Conservation (phyloP, 345 rosid genomes). For the Eucalyptus tenuipes region DNA sequence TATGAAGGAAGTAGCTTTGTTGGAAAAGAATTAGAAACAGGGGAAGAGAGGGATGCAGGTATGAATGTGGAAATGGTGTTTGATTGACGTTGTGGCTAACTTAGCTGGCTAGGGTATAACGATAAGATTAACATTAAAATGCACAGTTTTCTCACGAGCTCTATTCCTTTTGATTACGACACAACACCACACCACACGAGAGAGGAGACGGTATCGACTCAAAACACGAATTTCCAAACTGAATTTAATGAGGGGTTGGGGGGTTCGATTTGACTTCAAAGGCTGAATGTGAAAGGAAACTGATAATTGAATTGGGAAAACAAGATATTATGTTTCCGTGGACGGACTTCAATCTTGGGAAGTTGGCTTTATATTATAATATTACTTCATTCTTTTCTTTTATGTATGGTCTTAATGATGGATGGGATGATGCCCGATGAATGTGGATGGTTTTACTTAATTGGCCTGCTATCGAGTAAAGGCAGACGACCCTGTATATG, state of each 20-base stretch:
- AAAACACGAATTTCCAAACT: neutral
- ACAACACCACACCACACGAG: accelerated
- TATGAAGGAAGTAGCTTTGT: neutral
- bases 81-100: neutral
- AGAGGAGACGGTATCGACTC: neutral
- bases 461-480: neutral
- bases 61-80: neutral
- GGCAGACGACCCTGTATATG: neutral
- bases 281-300: neutral
- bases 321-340: neutral
- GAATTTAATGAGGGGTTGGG: neutral
- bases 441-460: neutral
- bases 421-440: neutral
- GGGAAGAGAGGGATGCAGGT: neutral
- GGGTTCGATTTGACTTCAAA: neutral
- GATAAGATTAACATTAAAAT: neutral
- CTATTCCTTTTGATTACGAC: neutral
- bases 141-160: neutral
- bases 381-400: neutral
- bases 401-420: neutral
- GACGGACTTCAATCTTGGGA: neutral
- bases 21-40: neutral
- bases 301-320: neutral
- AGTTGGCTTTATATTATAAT: neutral
- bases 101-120: neutral